phyloP scores from a whole-genome alignment of 768 basidiomycete genomes.

The Scleroderma bovista region DNA sequence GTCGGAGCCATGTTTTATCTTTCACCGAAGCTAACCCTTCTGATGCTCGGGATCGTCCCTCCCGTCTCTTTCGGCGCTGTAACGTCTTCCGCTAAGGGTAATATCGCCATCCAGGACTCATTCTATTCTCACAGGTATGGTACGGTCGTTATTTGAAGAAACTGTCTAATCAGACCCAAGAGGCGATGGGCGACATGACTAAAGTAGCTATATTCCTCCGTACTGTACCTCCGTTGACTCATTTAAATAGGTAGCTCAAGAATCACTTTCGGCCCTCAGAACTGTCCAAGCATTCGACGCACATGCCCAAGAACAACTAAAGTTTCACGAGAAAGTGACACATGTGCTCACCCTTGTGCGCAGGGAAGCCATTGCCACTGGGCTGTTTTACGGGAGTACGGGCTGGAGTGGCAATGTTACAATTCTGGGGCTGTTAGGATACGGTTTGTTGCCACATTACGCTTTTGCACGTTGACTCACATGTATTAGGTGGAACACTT shows the following conservation, averaged over 20 bases:
- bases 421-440: conserved; percentile 81
- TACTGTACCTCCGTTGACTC: not conserved
- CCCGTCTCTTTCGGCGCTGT: conserved; percentile 84
- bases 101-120: conserved; percentile 8
- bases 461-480: not conserved
- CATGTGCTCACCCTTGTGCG: conserved; percentile 69
- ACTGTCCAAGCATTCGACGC: conserved; percentile 94
- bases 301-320: conserved; percentile 62
- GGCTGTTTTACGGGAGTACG: conserved; percentile 88
- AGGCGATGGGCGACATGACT: conserved; percentile 94
- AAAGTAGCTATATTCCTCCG: conserved; percentile 34
- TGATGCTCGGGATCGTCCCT: conserved; percentile 92
- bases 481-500: conserved; percentile 70
- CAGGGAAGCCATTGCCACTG: conserved; percentile 86
- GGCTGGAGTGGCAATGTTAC: conserved; percentile 95
- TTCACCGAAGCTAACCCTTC: conserved; percentile 77
- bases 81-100: conserved; percentile 16
- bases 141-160: conserved; percentile 94
- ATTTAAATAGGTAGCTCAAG: conserved; percentile 67
- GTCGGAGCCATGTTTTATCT: conserved; percentile 96
- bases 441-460: conserved; percentile 48
- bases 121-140: conserved; percentile 57
- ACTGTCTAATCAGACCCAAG: conserved; percentile 87
- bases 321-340: conserved; percentile 65
- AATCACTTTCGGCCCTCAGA: conserved; percentile 80